Evolutionary conservation across 1,284 basidiomycete species (phyloP).

Genomic region (Pascua sp.): DNA sequence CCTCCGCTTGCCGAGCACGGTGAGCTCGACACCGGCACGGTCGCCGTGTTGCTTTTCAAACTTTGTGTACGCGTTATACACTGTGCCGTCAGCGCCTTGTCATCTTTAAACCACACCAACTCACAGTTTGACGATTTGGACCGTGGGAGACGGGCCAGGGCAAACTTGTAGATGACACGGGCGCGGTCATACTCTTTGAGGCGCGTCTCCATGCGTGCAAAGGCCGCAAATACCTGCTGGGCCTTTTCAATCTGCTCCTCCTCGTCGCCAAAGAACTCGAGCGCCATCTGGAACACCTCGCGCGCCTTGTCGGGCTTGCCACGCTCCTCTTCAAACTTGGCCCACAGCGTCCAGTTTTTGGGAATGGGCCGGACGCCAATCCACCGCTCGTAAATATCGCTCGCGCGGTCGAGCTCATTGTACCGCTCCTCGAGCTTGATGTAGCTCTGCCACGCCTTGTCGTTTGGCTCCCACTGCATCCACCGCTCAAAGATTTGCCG

Average conservation of each 20-base stretch:
- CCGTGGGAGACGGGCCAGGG: constrained; percentile 80
- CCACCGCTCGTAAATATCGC: constrained; percentile 90
- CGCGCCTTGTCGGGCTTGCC: constrained; percentile 80
- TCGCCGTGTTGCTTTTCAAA: constrained; percentile 98
- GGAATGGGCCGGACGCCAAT: constrained; percentile 90
- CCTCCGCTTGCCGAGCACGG: constrained; percentile 90
- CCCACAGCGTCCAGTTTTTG: constrained; percentile 92
- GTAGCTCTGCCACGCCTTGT: constrained; percentile 98
- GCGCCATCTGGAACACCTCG: constrained; percentile 93
- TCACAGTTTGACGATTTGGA: constrained; percentile 69
- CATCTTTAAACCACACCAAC: constrained; percentile 8
- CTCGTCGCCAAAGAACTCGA: constrained; percentile 96
- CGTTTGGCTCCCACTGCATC: constrained; percentile 99
- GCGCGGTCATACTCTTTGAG: constrained; percentile 95
- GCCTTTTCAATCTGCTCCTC: constrained; percentile 96
- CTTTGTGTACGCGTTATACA: constrained; percentile 86
- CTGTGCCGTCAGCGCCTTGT: constrained; percentile 18
- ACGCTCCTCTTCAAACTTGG: constrained; percentile 95
- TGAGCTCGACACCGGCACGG: constrained; percentile 80
- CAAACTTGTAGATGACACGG: constrained; percentile 98
- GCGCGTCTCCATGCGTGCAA: constrained; percentile 96
- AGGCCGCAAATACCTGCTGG: constrained; percentile 84
- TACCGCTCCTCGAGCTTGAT: constrained; percentile 96
- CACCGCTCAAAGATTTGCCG: constrained; percentile 97
- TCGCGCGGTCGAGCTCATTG: constrained; percentile 84